Evolutionary conservation across 331 rosid genomes (phyloP), one percentile per base, ranked within the genome.

Genomic region (Saraca asoca): DNA sequence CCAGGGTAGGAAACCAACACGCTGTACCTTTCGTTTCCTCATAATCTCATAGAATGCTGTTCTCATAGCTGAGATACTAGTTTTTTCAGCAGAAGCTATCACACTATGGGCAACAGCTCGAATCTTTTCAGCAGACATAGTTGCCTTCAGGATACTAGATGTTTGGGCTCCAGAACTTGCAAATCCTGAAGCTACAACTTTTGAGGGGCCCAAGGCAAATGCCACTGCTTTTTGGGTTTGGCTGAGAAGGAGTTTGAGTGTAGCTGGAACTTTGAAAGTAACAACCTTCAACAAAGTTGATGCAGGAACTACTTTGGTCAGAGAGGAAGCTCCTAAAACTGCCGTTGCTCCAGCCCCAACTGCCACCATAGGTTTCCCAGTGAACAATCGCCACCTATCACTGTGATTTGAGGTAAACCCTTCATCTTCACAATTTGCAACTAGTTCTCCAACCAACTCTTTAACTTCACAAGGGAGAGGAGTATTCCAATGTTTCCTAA

Each of bases 261-360:
- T 83, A 65, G 83, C 55, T 6, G 97, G 95, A 72, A 67, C 57
- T 72, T 87, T 90, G 44, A 82, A 72, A 2, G 91, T 74, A 51
- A 75, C 68, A 58, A 75, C 77, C 81, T 91, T 91, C 78, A 83
- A 13, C 31, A 91, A 7, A 7, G 93, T 82, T 2, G 95, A 88
- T 29, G 88, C 82, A 11, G 95, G 93, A 52, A 77, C 81, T 11
- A 59, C 86, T 70, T 91, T 91, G 35, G 93, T 88, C 63, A 91
- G 78, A 18, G 88, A 91, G 31, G 97, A 82, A 70, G 78, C 95
- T 58, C 97, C 95, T 46, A 88, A 68, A 68, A 85, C 83, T 44
- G 86, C 93, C 2, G 95, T 87, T 37, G 93, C 95, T 43, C 95
- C 97, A 2, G 97, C 95, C 69, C 97, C 93, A 7, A 87, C 87